Base-by-base conservation (phyloP, 1,139 yeast genomes). In the Blastobotrys raffinosifermentans region DNA sequence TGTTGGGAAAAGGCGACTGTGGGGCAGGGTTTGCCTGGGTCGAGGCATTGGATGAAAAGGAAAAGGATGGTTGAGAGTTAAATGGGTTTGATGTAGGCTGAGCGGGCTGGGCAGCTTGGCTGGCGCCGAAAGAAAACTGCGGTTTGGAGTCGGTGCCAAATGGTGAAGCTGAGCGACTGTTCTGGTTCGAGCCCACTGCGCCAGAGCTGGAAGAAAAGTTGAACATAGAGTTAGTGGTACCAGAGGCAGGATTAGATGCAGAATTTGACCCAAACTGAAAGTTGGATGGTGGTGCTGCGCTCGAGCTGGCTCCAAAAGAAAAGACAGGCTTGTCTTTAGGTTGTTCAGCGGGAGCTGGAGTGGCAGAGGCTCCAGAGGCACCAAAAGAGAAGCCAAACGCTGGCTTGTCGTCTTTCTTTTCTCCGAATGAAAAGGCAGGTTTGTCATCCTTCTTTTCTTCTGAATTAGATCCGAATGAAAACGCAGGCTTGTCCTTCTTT, bases 261-360 rank as follows among this genome's bases (percentile, higher is more conserved):
- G 25, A 22, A 6, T 13, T 22, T 11, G 25, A 11, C 6, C 25
- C 25, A 13, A 22, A 22, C 3, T n/a, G 25, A 11, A 13, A 13
- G 10, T 22, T 22, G 4, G 25, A 22, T 6, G 10, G 13, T 4
- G 25, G 11, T 4, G 3, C 11, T 11, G 25, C 25, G 3, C 25
- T 13, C 4, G 11, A 16, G 15, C 17, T 14, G 26, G 34, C 15
- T 14, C 34, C 34, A 21, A 21, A 31, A 8, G 25, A 14, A 10
- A 32, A 25, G 10, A 23, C 19, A 16, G 37, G 33, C 30, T 44
- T 44, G 7, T 42, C 42, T 20, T 37, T 54, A 16, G 34, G 29
- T 19, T 40, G 34, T 7, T 36, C 39, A 8, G 39, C 18, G 10
- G 44, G 27, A 21, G 25, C 34, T 29, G n/a, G 25, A 32, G 18